Evolutionary conservation across 78 protist species (phyloP).

Genomic region (Cavenderia fasciculata): DNA sequence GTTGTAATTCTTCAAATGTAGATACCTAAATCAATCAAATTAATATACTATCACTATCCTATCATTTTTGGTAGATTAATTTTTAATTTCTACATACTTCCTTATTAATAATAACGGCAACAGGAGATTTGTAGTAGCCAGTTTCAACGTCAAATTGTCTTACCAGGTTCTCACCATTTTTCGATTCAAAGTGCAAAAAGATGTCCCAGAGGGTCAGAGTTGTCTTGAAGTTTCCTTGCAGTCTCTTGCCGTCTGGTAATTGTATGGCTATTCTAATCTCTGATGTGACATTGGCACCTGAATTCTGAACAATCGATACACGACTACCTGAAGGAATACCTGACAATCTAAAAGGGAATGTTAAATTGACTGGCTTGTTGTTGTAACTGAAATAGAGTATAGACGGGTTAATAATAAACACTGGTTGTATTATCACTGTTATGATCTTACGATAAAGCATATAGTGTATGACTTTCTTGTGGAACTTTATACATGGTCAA

Average conservation of each 20-base stretch:
- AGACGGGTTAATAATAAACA: background rate
- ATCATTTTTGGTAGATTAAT: too few species aligned
- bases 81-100: constrained; percentile 12
- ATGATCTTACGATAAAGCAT: background rate
- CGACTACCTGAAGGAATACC: constrained; percentile 61
- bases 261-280: constrained; percentile 37
- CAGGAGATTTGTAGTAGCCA: constrained; percentile 3
- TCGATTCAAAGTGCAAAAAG: constrained; percentile 10
- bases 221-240: constrained; percentile 23
- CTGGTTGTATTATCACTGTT: background rate
- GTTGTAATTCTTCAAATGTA: constrained; percentile 38
- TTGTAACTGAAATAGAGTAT: background rate
- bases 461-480: background rate
- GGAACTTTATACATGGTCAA: constrained; percentile 13
- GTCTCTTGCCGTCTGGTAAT: constrained; percentile 22
- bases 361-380: constrained; percentile 12
- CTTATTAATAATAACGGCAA: constrained; percentile 25
- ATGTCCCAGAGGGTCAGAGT: constrained; percentile 57
- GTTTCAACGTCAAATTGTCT: background rate
- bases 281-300: background rate
- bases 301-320: constrained; percentile 27
- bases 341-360: constrained; percentile 61
- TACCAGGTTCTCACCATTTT: background rate
- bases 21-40: too few species aligned
- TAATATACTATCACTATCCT: background rate